Percentiles rank a stretch among this genome's conserved stretches.
Evolutionary conservation across 345 rosid genomes (phyloP).

Genomic region (Syzygium aqueum): DNA sequence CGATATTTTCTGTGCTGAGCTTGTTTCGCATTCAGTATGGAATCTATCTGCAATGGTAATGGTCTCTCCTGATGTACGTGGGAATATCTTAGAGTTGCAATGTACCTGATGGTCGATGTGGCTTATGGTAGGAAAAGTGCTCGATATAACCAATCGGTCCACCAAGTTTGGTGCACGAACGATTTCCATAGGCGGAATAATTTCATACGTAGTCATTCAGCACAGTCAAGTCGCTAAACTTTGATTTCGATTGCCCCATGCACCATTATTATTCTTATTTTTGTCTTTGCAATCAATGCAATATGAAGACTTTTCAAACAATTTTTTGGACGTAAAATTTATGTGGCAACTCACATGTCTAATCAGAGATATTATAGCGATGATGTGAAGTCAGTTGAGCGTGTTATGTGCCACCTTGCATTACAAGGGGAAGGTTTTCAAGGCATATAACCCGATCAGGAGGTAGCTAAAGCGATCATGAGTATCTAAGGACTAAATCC

Average conservation of each 20-base stretch:
- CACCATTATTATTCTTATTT: neutral
- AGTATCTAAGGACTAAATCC: no score
- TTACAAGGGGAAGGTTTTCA: no score
- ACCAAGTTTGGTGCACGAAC: slow-evolving; percentile 23
- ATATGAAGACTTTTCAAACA: neutral
- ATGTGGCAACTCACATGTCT: neutral
- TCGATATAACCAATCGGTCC: neutral
- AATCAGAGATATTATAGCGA: accelerated
- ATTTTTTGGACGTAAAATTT: neutral
- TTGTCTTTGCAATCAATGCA: neutral
- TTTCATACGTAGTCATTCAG: slow-evolving; percentile 24
- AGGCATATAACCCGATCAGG: no score
- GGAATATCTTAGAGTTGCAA: neutral
- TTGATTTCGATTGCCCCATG: accelerated
- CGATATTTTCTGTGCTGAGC: neutral
- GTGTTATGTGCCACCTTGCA: no score
- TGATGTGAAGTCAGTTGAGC: no score
- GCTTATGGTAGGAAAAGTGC: neutral
- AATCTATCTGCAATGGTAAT: neutral
- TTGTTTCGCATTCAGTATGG: neutral
- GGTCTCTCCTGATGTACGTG: neutral
- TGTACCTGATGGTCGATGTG: neutral
- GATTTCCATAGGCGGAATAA: slow-evolving; percentile 17
- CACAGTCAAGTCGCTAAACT: slow-evolving; percentile 37
- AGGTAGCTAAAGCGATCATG: no score